Evolutionary conservation across 176 grass and related monocot genomes (phyloP).

Genomic region (Cymbopogon citratus): DNA sequence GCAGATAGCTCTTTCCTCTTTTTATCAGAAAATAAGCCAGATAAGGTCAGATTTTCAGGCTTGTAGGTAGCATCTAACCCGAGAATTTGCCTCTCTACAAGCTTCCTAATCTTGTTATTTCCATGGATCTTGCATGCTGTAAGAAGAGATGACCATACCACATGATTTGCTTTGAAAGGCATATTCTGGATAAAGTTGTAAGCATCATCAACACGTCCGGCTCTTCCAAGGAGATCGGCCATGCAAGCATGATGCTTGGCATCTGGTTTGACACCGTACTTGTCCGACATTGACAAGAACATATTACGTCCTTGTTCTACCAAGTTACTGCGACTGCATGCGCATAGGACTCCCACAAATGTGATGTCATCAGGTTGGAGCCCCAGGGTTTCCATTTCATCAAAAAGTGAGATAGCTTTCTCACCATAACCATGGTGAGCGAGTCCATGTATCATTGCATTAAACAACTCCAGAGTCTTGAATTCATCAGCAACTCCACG

Average conservation of each 20-base stretch:
- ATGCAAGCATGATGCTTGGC: slow-evolving; percentile 50
- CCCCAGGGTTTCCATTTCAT: slow-evolving; percentile 36
- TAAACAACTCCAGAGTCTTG: slow-evolving; percentile 55
- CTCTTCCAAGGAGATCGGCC: slow-evolving; percentile 55
- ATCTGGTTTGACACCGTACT: slow-evolving; percentile 32
- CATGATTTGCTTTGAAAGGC: slow-evolving; percentile 39
- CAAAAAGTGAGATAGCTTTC: slow-evolving; percentile 42
- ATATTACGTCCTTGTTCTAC: slow-evolving; percentile 30
- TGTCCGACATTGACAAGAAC: slow-evolving; percentile 43
- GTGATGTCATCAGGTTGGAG: slow-evolving; percentile 47
- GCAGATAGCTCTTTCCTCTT: slow-evolving; percentile 33
- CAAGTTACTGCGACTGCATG: slow-evolving; percentile 46
- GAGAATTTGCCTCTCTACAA: slow-evolving; percentile 40
- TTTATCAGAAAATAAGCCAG: slow-evolving; percentile 43
- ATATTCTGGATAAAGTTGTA: slow-evolving; percentile 45
- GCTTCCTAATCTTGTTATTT: slow-evolving; percentile 38
- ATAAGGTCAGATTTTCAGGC: slow-evolving; percentile 25
- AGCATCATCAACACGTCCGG: slow-evolving; percentile 40
- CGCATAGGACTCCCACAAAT: slow-evolving; percentile 35
- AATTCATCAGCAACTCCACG: not conserved
- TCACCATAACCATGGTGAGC: slow-evolving; percentile 34
- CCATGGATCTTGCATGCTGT: slow-evolving; percentile 41
- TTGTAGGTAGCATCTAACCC: slow-evolving; percentile 36
- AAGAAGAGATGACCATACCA: slow-evolving; percentile 53
- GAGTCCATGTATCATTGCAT: slow-evolving; percentile 54